A percentile compares a stretch with the other conserved stretches of the same genome.
Conservation (phyloP, 1,284 basidiomycete genomes). For the Ceratobasidium papillatum region DNA sequence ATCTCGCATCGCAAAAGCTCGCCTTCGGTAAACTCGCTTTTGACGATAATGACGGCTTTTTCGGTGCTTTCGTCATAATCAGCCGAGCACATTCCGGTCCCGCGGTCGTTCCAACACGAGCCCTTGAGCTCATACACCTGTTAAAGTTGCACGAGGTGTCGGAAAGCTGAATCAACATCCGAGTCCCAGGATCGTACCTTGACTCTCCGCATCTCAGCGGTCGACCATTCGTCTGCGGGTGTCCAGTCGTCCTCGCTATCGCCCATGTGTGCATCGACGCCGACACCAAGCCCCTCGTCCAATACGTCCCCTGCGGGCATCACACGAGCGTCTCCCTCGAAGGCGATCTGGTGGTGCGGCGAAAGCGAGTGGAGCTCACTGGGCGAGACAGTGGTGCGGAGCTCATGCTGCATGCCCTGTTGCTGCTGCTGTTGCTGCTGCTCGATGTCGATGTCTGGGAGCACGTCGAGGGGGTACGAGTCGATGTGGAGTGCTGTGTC, state of each 20-base stretch:
- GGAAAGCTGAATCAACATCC: constrained; percentile 4
- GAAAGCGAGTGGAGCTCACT: constrained; percentile 32
- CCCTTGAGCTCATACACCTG: constrained; percentile 93
- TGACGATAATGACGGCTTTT: constrained; percentile 85
- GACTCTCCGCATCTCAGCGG: constrained; percentile 50
- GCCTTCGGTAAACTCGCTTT: constrained; percentile 75
- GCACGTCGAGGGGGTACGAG: constrained; percentile 29
- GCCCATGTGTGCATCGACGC: constrained; percentile 27
- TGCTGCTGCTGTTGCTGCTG: constrained; percentile 28
- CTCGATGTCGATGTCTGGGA: constrained; percentile 32
- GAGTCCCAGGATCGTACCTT: constrained; percentile 46
- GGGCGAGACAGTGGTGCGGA: constrained; percentile 27
- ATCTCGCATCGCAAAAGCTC: constrained; percentile 78
- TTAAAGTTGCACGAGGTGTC: constrained; percentile 6
- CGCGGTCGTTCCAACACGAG: constrained; percentile 90
- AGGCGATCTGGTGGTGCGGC: constrained; percentile 23
- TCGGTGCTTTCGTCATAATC: constrained; percentile 80
- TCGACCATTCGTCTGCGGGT: constrained; percentile 32
- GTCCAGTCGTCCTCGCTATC: constrained; percentile 48
- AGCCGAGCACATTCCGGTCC: constrained; percentile 92
- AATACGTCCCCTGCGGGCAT: constrained; percentile 21
- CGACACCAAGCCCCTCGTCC: constrained; percentile 31
- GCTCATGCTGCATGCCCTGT: constrained; percentile 7
- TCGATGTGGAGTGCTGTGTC: constrained; percentile 29
- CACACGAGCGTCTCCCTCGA: constrained; percentile 7